Base-by-base conservation (phyloP, 2,329 filamentous ascomycete species). In the Epichloe festucae region DNA sequence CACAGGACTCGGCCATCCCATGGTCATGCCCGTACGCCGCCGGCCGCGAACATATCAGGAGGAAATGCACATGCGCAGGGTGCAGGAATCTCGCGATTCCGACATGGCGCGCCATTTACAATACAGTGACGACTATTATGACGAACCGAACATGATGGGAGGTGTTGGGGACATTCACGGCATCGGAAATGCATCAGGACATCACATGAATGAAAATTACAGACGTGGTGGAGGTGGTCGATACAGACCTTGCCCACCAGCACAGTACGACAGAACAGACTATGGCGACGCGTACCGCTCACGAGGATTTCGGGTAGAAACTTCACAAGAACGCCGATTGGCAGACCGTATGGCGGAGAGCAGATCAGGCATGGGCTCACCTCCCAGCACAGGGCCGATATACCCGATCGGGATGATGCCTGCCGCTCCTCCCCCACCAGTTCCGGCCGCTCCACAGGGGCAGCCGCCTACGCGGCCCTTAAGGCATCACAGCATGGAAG, bases 181-280 rank as follows among this genome's bases (percentile, higher is more conserved):
- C 2, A 63, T 76, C 15, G 76, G 76, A 21, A 81, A 81, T 54
- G 68, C 73, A 12, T 70, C 71, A 1, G 72, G 69, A 14, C 78
- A 84, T 58, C 78, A 81, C 59, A 74, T 81, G 73, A 81, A 81
- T 53, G 78, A 84, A 31, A 71, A 79, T 54, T 82, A 79, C 54
- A 65, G 71, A 46, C 49, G 49, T 47, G 44, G 27, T 48, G 46
- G 34, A 14, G 39, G 39, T 21, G 53, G 49, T 40, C 50, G 46
- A 21, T 46, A 48, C 11, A 52, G 41, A 27, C n/a, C 50, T 31
- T 45, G 46, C 2, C 35, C 49, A 35, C 46, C 47, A 43, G 23
- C n/a, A 44, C 42, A 31, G 42, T 47, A 52, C 27, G 48, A 51
- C 41, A 45, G 38, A 34, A 21, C 35, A n/a, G 51, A 53, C 51